Base-by-base conservation (phyloP, 2,329 filamentous ascomycete species). In the Fusarium annulatum region DNA sequence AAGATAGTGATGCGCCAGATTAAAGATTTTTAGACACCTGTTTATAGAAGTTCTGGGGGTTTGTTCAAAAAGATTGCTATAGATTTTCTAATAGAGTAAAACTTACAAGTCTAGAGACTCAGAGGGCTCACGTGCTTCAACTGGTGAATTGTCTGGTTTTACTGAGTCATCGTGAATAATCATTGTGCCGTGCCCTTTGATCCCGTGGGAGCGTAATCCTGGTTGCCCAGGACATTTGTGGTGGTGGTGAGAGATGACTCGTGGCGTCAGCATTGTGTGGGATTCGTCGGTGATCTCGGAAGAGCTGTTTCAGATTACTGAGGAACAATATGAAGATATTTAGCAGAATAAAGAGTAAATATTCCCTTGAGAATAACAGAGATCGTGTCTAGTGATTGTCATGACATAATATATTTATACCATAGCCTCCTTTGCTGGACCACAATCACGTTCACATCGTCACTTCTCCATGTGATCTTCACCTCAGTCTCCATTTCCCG, bases 11-110 rank as follows among this genome's bases (percentile, higher is more conserved):
- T 62, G 48, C 59, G 59, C 51, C 59, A 62, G 59, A 62, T 62
- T 42, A 62, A 62, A 53, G 59, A 62, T n/a, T 56, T 62, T 53
- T 62, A 62, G 51, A 62, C n/a, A 56, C 23, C 36, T 56, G 21
- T 21, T 28, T 34, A 23, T 36, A 56, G 39, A 56, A 56, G 21
- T 51, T 51, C 43, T 46, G 55, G 18, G 55, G 5, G 10, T n/a
- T 23, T 30, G 19, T 43, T 33, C 36, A 33, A 34, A 39, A 55
- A 33, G 21, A 42, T 43, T 30, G 38, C 38, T 56, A 42, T 56
- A 56, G 36, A 42, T 23, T 30, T 26, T 26, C 30, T 15, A 56
- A 56, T 33, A 33, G 38, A 56, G 21, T 30, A 42, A 43, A 42
- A 43, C 52, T 56, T 42, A 56, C 52, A 43, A 42, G 26, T 43